These are phyloP conservation scores for Syncephalis fuscata DNA, from an alignment of 371 early-diverging fungal genomes.

Conservation along the genomic window DNA sequence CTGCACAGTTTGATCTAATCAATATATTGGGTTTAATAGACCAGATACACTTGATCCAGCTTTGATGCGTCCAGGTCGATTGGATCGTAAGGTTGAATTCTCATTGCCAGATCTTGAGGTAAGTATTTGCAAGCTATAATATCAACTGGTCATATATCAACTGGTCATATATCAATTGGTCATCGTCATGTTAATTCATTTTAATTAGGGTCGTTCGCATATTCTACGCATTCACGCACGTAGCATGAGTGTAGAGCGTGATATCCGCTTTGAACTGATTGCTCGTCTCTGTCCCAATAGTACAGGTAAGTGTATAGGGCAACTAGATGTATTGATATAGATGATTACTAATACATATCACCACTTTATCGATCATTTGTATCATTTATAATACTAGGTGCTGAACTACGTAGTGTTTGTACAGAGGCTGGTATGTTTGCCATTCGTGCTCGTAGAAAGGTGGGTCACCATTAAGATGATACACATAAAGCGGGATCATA, in stretches of 20 bases:
- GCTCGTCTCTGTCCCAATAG: conserved; percentile 98
- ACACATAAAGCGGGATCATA: neutral
- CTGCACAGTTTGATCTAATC: too few species aligned
- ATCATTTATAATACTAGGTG: conserved; percentile 28
- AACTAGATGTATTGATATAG: conserved; percentile 13
- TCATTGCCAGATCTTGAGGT: conserved; percentile 87
- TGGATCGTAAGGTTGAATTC: conserved; percentile 99
- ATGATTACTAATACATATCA: neutral
- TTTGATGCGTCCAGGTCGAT: conserved; percentile 95
- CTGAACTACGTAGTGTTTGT: conserved; percentile 96
- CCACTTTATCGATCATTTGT: too few species aligned
- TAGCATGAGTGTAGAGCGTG: conserved; percentile 96
- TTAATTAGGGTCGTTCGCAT: conserved; percentile 78
- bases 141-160: too few species aligned
- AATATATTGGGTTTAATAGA: conserved; percentile 21
- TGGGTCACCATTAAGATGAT: too few species aligned
- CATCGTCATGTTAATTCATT: conserved; percentile 1
- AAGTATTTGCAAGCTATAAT: conserved; percentile 14
- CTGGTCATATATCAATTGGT: too few species aligned
- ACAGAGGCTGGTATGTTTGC: conserved; percentile 99
- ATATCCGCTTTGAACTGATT: conserved; percentile 97
- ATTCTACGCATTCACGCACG: conserved; percentile 99
- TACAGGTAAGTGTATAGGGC: conserved; percentile 41
- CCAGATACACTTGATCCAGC: conserved; percentile 99
- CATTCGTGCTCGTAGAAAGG: conserved; percentile 97